Conservation (phyloP, 23 red algal genomes). For the Chondrus crispus region DNA sequence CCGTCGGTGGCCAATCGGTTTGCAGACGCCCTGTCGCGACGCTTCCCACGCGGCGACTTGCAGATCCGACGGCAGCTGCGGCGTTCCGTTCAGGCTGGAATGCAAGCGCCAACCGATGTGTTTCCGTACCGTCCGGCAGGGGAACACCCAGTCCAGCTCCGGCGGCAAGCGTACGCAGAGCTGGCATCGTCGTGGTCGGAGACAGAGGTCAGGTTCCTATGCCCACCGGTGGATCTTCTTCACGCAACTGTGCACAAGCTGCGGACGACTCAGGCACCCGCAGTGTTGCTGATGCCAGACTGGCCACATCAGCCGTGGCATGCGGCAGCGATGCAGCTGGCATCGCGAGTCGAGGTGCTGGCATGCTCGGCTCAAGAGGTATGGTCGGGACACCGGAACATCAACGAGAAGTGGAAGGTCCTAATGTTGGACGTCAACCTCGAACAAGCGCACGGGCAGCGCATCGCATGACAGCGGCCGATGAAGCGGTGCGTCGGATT, state of each 20-base stretch:
- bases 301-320: constrained; percentile 1
- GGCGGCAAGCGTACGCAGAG: background rate
- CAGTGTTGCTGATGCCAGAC: constrained; percentile 11
- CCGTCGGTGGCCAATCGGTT: background rate
- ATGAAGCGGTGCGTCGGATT: background rate
- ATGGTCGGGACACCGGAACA: background rate
- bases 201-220: background rate
- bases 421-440: background rate
- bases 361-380: background rate
- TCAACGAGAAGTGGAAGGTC: background rate
- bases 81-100: constrained; percentile 29
- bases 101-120: background rate
- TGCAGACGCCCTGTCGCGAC: background rate
- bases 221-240: constrained; percentile 7
- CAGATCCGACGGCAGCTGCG: constrained; percentile 15
- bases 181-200: background rate
- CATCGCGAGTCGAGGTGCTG: background rate
- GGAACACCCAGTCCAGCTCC: background rate
- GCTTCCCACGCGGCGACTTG: background rate
- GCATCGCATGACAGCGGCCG: background rate
- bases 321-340: background rate
- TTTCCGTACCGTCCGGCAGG: constrained; percentile 3
- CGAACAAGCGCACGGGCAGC: background rate
- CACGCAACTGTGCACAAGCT: constrained; percentile 21
- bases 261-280: background rate